Base-by-base conservation (phyloP, 148 eudicot genomes). In the Oxyria digyna region DNA sequence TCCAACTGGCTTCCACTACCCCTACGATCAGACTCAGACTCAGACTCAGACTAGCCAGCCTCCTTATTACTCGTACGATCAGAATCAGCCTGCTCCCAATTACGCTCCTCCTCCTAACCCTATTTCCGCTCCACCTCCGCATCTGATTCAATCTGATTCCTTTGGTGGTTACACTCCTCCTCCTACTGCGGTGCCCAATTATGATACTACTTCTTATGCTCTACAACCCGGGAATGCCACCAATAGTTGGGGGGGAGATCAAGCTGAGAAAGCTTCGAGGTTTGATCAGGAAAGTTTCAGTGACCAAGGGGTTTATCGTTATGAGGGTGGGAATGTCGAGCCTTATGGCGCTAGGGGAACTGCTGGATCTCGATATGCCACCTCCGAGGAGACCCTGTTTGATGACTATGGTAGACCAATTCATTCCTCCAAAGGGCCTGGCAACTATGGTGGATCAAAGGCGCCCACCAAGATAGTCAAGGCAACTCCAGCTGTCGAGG, bases 351-450 rank as follows among this genome's bases (percentile, higher is more conserved):
- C 84, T n/a, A 71, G 85, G 26, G 89, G 85, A 0, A 66, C 75
- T 8, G 77, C 82, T 4, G 76, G 84, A 18, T 70, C 76, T 27
- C 54, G 75, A 2, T 72, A 78, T 4, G 29, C 73, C 48, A 78
- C 74, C n/a, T n/a, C n/a, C n/a, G n/a, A n/a, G 49, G 84, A 81
- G 67, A 43, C 52, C 4, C 31, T 82, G 69, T 91, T 91, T 67
- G 97, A 88, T 81, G 96, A 88, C 83, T 88, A 86, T 76, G 96
- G 96, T 54, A 78, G 97, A 68, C 86, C 97, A 0, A 81, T 89
- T 50, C 78, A 64, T 76, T 12, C 64, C 67, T 43, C 76, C 1
- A 64, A 74, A 35, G 63, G 73, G 18, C n/a, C n/a, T n/a, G 42
- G 29, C 74, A n/a, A 67, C 55, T 3, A 71, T 68, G 8, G 29